Evolutionary conservation across 441 rosid species (phyloP).

Genomic region (Theobroma grandiflorum): DNA sequence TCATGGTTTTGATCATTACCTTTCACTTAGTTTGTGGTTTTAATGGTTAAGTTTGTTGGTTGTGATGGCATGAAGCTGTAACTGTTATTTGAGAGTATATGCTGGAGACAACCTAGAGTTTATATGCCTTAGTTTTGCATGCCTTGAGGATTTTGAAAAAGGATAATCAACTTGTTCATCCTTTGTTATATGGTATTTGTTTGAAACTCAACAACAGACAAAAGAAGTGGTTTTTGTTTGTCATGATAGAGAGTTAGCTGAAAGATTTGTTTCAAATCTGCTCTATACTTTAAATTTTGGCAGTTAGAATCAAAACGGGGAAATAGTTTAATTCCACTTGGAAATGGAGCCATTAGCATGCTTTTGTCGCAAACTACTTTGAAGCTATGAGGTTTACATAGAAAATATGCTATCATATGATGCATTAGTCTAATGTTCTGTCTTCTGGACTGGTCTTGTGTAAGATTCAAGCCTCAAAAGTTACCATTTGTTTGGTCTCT

Average conservation of each 20-base stretch:
- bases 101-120: no score
- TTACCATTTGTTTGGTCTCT: neutral
- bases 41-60: no score
- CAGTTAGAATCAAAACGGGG: neutral
- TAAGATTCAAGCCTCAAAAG: neutral
- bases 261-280: neutral
- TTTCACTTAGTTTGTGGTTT: no score
- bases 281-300: neutral
- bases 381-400: slow-evolving; percentile 15
- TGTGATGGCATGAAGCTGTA: no score
- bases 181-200: no score
- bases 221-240: no score
- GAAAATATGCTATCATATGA: neutral
- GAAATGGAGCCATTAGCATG: neutral
- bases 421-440: neutral
- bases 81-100: no score
- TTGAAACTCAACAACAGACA: no score
- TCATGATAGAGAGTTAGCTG: neutral
- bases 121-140: no score
- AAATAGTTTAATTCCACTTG: neutral
- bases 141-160: no score
- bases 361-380: neutral
- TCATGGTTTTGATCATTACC: no score
- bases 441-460: neutral
- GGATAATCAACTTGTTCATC: no score